Conservation (phyloP, 257 asterid genomes). For the Pogostemon cablin region DNA sequence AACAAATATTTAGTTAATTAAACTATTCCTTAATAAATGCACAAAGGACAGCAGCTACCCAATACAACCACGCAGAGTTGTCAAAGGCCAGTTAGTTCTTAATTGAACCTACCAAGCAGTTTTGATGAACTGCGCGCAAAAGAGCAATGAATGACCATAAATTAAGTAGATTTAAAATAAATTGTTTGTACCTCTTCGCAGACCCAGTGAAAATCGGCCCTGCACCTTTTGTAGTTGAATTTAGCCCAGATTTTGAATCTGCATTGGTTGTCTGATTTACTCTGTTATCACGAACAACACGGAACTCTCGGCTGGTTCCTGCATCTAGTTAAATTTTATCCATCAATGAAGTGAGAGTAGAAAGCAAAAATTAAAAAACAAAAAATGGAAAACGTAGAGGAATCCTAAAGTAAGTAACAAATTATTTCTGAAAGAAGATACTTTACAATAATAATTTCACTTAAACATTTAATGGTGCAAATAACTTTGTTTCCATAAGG, state of each 20-base stretch:
- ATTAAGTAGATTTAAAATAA: not conserved
- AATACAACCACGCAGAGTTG: not conserved
- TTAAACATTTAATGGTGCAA: constrained; percentile 3
- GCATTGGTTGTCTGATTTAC: constrained; percentile 51
- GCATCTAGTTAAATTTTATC: constrained; percentile 45
- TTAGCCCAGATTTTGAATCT: constrained; percentile 58
- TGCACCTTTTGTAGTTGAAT: constrained; percentile 50
- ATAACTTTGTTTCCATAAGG: constrained; percentile 2
- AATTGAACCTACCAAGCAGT: constrained; percentile 20
- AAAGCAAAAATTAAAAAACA: constrained; percentile 18
- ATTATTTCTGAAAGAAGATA: constrained; percentile 3
- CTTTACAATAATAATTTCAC: constrained; percentile 4
- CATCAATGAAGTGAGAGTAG: constrained; percentile 32
- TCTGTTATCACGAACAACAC: constrained; percentile 93
- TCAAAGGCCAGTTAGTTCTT: constrained; percentile 1
- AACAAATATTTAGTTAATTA: not conserved
- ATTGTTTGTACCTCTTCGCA: constrained; percentile 48
- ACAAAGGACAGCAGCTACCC: constrained; percentile 3
- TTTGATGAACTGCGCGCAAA: not conserved
- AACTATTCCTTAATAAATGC: not conserved
- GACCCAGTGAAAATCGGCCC: constrained; percentile 42
- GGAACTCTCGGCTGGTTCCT: constrained; percentile 76
- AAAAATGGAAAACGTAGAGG: constrained; percentile 1
- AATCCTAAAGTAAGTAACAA: not conserved
- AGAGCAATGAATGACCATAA: constrained; percentile 13